Conservation (phyloP, 352 stramenopile species). For the Phytophthora multivora region DNA sequence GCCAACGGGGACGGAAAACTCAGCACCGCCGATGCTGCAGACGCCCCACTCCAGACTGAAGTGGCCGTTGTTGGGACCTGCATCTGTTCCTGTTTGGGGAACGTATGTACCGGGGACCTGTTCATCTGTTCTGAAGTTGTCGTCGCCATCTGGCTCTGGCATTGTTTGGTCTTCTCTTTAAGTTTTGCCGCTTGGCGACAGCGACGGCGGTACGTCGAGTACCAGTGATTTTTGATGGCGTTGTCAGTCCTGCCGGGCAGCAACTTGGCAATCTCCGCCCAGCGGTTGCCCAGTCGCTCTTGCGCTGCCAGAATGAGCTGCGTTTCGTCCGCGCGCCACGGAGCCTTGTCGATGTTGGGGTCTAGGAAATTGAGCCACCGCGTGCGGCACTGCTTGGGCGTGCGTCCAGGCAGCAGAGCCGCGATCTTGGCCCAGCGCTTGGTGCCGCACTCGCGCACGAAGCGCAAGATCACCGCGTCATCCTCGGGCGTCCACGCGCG, state of each 20-base stretch:
- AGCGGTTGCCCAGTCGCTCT: conserved; percentile 92
- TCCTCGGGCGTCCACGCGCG: conserved; percentile 69
- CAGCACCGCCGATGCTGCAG: conserved; percentile 2
- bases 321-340: conserved; percentile 93
- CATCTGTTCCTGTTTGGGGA: conserved; percentile 1
- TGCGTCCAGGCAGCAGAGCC: conserved; percentile 89
- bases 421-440: conserved; percentile 95
- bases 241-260: conserved; percentile 92
- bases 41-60: conserved; percentile 11
- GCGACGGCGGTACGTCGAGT: conserved; percentile 72
- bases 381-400: conserved; percentile 97
- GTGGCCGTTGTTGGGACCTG: conserved; percentile 3
- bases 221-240: conserved; percentile 90
- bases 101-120: not conserved
- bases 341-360: conserved; percentile 92
- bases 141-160: conserved; percentile 1
- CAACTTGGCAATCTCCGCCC: conserved; percentile 98
- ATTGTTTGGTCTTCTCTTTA: conserved; percentile 15
- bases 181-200: conserved; percentile 63
- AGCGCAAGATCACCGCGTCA: conserved; percentile 67
- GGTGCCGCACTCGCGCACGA: conserved; percentile 74
- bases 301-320: conserved; percentile 78
- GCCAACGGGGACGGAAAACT: conserved; percentile 41
- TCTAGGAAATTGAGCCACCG: conserved; percentile 96
- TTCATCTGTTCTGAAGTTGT: not conserved